Base-by-base conservation (phyloP, 495 filamentous ascomycete species). In the Podospora tetraspora region DNA sequence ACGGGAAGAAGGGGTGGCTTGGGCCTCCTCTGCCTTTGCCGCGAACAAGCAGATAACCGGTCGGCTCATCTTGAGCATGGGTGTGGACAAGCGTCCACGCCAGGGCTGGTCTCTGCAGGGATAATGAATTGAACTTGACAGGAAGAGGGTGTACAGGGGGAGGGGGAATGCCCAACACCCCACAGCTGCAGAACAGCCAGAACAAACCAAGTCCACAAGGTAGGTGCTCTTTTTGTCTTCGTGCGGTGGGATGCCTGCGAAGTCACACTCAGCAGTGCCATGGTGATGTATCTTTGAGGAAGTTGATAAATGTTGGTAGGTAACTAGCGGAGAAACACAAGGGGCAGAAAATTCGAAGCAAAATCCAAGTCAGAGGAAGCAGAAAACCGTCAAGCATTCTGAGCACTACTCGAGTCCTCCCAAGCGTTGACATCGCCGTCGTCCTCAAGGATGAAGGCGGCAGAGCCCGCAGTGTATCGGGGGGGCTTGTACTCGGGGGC, bases 381-480 rank as follows among this genome's bases (percentile, higher is more conserved):
- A 43, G 34, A 16, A 7, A 43, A 5, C 13, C 34, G 0, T 43
- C 34, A 43, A 19, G 5, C 1, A 1, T 1, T 43, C 19, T 43
- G 4, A 43, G 34, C 5, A 43, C 32, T 43, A 6, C 37, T 43
- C 37, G 32, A 34, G 37, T 16, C 13, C 12, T 5, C 12, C 11
- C 11, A 16, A 13, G 68, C 66, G 61, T 75, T 74, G 32, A 76
- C 71, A 11, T 71, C 75, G 61, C 78, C 74, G 63, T 67, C 67
- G 30, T 82, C 76, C 43, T 79, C 76, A 27, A 80, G 69, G 13
- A 81, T 69, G 32, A 80, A 84, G 5, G 82, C 79, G 0, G 82
- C 82, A 1, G 80, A 80, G 10, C 82, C 81, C 23, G 77, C 78
- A 0, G 77, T 77, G 68, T 81, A 84, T 69, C 76, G 78, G n/a